Conservation (phyloP, 108 stramenopile genomes). For the Nitzschia inconspicua region DNA sequence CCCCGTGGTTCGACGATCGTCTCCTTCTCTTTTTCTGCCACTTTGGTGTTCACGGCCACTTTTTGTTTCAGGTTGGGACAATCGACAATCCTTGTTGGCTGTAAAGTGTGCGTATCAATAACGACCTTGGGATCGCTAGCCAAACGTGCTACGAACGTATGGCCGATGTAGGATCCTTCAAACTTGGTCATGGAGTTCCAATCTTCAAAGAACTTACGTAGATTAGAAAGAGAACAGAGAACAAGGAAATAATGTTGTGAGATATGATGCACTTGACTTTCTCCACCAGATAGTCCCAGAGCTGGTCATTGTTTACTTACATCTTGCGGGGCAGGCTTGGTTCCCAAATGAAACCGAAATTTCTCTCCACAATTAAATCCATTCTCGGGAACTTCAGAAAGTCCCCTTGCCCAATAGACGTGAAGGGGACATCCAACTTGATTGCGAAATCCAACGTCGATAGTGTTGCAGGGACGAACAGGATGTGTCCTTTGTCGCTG, state of each 20-base stretch:
- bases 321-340: slow-evolving; percentile 28
- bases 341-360: slow-evolving; percentile 50
- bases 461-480: slow-evolving; percentile 34
- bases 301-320: not conserved
- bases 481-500: no score
- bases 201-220: slow-evolving; percentile 37
- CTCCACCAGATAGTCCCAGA: not conserved
- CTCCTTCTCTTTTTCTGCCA: no score
- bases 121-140: slow-evolving; percentile 30
- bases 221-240: not conserved
- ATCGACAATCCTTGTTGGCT: slow-evolving; percentile 37
- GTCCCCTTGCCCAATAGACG: slow-evolving; percentile 31
- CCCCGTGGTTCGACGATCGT: no score
- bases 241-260: not conserved
- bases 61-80: slow-evolving; percentile 35
- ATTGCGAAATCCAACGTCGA: slow-evolving; percentile 44
- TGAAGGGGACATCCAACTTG: slow-evolving; percentile 42
- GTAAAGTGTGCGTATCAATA: slow-evolving; percentile 29
- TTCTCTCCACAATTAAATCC: slow-evolving; percentile 36
- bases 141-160: slow-evolving; percentile 41
- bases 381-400: slow-evolving; percentile 15
- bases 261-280: not conserved
- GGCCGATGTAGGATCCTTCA: slow-evolving; percentile 42
- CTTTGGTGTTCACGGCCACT: not conserved
- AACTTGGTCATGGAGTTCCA: slow-evolving; percentile 47